Percentiles rank a stretch among this genome's conserved stretches.
Conservation (phyloP, 2,329 filamentous ascomycete species). For the Cladosporium phlei region DNA sequence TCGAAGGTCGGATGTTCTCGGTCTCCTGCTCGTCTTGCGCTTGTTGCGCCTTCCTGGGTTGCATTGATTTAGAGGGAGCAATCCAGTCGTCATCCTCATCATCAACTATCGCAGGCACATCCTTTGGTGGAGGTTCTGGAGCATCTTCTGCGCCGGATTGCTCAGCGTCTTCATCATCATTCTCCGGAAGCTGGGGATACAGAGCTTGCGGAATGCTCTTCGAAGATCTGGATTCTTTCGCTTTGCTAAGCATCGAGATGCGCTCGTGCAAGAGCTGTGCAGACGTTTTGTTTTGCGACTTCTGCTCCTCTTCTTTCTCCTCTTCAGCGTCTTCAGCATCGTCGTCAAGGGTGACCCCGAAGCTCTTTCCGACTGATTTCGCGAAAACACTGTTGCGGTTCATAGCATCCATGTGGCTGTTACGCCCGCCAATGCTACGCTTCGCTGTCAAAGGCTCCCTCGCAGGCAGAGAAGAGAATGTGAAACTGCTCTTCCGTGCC, state of each 20-base stretch:
- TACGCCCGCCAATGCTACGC: conserved; percentile 72
- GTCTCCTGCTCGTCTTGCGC: conserved; percentile 1
- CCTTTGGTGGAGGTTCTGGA: conserved; percentile 4
- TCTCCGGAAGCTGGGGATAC: conserved; percentile 38
- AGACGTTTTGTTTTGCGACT: conserved; percentile 66
- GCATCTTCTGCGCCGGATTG: not conserved
- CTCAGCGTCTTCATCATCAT: not conserved
- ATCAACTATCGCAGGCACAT: conserved; percentile 17
- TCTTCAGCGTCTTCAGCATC: conserved; percentile 42
- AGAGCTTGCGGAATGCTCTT: conserved; percentile 35
- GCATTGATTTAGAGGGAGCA: conserved; percentile 39
- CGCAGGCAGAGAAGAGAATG: conserved; percentile 87
- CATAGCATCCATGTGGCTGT: conserved; percentile 65
- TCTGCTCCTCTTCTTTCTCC: conserved; percentile 48
- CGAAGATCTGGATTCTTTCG: conserved; percentile 42
- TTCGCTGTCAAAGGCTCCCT: conserved; percentile 80
- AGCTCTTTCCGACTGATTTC: conserved; percentile 63
- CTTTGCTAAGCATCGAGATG: conserved; percentile 69
- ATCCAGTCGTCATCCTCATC: conserved; percentile 59
- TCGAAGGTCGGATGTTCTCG: conserved; percentile 27
- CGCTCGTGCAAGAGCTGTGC: conserved; percentile 89
- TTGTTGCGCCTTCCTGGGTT: conserved; percentile 8
- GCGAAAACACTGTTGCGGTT: conserved; percentile 66
- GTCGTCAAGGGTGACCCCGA: conserved; percentile 54
- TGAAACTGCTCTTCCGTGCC: conserved; percentile 89